These are phyloP conservation scores for Setomelanomma holmii DNA, from an alignment of 2,329 filamentous ascomycete species.

Conservation along the genomic window DNA sequence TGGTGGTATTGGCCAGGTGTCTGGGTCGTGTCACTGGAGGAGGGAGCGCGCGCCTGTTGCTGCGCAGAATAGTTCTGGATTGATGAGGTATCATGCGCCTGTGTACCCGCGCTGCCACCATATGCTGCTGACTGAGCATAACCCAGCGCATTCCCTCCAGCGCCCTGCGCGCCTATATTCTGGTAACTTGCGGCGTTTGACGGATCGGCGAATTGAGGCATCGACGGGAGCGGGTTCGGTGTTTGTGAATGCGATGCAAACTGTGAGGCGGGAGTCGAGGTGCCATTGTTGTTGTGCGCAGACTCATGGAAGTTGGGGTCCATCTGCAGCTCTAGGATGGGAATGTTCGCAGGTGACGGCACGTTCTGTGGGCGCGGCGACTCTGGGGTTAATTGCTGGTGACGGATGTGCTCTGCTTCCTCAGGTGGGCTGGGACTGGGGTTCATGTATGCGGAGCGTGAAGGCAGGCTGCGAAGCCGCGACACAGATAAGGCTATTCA, in stretches of 20 bases:
- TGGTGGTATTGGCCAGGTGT: constrained; percentile 37
- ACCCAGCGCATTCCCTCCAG: constrained; percentile 30
- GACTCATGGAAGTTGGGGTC: constrained; percentile 75
- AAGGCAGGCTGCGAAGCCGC: constrained; percentile 22
- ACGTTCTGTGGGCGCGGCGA: constrained; percentile 74
- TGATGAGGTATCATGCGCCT: constrained; percentile 47
- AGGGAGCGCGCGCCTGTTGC: constrained; percentile 38
- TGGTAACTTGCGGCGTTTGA: constrained; percentile 14
- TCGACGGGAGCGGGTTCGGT: constrained; percentile 36
- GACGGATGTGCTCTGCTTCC: constrained; percentile 67
- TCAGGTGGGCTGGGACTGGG: constrained; percentile 60
- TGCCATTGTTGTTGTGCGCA: constrained; percentile 60
- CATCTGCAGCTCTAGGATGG: constrained; percentile 74
- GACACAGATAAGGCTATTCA: constrained; percentile 9
- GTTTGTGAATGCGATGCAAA: constrained; percentile 43
- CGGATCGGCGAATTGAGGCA: constrained; percentile 43
- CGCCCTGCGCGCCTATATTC: constrained; percentile 32
- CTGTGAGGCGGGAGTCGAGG: constrained; percentile 37
- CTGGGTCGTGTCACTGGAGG: constrained; percentile 45
- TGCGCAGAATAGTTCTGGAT: constrained; percentile 47
- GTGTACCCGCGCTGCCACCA: constrained; percentile 35
- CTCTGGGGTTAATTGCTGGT: constrained; percentile 71
- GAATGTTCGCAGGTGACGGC: constrained; percentile 72
- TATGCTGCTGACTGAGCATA: constrained; percentile 33
- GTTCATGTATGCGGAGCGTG: constrained; percentile 58